A percentile compares a stretch with the other conserved stretches of the same genome.
These are phyloP conservation scores for Linnemannia schmuckeri DNA, from an alignment of 192 early-diverging fungal genomes.

Conservation along the genomic window DNA sequence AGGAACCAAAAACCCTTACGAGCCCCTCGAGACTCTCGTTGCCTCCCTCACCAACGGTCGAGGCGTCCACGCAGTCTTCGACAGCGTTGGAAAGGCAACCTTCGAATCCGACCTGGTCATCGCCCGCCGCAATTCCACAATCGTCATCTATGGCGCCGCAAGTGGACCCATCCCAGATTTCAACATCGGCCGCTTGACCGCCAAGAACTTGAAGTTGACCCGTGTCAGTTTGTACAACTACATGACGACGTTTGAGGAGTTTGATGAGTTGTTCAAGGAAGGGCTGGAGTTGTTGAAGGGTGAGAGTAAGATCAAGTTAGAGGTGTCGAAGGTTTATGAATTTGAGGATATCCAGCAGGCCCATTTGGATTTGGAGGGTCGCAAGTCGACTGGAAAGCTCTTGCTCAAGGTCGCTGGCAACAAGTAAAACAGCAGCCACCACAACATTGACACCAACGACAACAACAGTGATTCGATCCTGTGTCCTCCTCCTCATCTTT, in stretches of 20 bases:
- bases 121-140: slow-evolving; percentile 67
- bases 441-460: too few relatives aligned
- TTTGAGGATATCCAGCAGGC: neutral
- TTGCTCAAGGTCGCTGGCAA: neutral
- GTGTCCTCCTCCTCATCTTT: neutral
- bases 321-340: neutral
- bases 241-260: slow-evolving; percentile 75
- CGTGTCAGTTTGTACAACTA: slow-evolving; percentile 80
- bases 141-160: slow-evolving; percentile 89
- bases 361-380: slow-evolving; percentile 3
- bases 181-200: slow-evolving; percentile 60
- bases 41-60: slow-evolving; percentile 74
- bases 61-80: slow-evolving; percentile 85
- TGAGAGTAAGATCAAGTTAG: neutral
- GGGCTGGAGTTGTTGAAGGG: neutral
- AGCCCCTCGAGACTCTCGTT: slow-evolving; percentile 73
- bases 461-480: neutral
- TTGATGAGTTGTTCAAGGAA: slow-evolving; percentile 64
- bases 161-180: slow-evolving; percentile 80
- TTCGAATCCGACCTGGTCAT: slow-evolving; percentile 77
- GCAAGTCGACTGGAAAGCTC: neutral
- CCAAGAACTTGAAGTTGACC: slow-evolving; percentile 78
- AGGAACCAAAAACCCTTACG: slow-evolving; percentile 29
- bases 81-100: slow-evolving; percentile 87
- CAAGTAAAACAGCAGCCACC: neutral